These are phyloP conservation scores for Pugionium dolabratum DNA, from an alignment of 345 rosid genomes.

Conservation along the genomic window DNA sequence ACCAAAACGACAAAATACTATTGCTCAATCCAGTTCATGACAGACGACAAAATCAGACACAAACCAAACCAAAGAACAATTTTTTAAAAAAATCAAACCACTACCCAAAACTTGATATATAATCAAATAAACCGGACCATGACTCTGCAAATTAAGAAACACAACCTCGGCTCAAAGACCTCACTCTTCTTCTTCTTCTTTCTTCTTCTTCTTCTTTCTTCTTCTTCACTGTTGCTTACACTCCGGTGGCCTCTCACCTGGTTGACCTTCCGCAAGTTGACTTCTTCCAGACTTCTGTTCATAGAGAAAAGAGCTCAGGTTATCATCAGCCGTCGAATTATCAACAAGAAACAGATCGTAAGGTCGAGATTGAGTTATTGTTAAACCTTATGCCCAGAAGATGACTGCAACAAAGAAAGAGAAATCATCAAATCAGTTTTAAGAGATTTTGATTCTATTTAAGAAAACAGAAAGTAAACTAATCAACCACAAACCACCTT, in stretches of 20 bases:
- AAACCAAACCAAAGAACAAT: slow-evolving; percentile 30
- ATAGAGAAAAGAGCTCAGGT: neutral
- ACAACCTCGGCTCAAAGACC: slow-evolving; percentile 21
- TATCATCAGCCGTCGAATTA: neutral
- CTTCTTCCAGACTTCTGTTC: slow-evolving; percentile 62
- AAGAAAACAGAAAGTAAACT: neutral
- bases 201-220: neutral
- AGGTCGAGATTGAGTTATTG: neutral
- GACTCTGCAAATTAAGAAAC: slow-evolving; percentile 35
- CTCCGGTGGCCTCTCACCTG: slow-evolving; percentile 88
- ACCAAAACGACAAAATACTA: slow-evolving; percentile 20
- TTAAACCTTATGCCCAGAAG: slow-evolving; percentile 62
- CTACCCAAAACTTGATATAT: slow-evolving; percentile 54
- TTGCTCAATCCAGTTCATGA: slow-evolving; percentile 26
- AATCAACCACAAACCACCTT: slow-evolving; percentile 10
- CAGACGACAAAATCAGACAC: slow-evolving; percentile 26
- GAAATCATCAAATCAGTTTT: slow-evolving; percentile 24
- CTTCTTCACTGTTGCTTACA: slow-evolving; percentile 87
- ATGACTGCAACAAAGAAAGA: slow-evolving; percentile 46
- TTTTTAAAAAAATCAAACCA: slow-evolving; percentile 32
- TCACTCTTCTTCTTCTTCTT: neutral
- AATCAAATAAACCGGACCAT: slow-evolving; percentile 36
- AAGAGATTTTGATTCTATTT: neutral
- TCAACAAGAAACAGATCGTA: neutral
- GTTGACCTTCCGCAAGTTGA: slow-evolving; percentile 51